phyloP scores from a whole-genome alignment of 371 early-diverging fungal genomes.

The Funneliformis caledonium region DNA sequence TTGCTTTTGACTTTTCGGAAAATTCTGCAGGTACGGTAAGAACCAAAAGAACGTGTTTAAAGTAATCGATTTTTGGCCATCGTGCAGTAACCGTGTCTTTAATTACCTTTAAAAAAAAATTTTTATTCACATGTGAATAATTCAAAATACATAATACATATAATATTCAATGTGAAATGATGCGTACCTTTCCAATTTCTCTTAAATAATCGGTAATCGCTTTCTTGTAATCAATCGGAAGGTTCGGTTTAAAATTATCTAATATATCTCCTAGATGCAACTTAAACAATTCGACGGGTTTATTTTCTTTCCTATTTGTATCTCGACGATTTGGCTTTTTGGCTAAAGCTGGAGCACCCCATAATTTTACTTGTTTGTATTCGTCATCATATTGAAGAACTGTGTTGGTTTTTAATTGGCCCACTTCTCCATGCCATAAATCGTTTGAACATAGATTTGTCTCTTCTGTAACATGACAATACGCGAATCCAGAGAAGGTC shows the following conservation, averaged over 20 bases:
- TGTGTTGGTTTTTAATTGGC: conserved; percentile 17
- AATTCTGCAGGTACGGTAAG: conserved; percentile 9
- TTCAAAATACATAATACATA: too few relatives aligned
- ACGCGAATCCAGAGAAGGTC: conserved; percentile 20
- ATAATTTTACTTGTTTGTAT: neutral
- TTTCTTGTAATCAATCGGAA: neutral
- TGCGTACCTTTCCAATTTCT: conserved; percentile 8
- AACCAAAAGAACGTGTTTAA: neutral
- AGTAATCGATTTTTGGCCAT: conserved; percentile 11
- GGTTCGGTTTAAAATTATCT: neutral
- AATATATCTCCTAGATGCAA: conserved; percentile 13
- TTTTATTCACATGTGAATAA: neutral
- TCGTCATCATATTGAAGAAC: conserved; percentile 18
- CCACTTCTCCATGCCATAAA: conserved; percentile 1
- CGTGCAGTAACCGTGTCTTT: neutral
- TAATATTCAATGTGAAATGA: too few relatives aligned
- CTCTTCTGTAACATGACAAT: neutral
- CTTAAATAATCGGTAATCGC: conserved; percentile 38
- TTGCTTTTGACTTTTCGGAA: neutral
- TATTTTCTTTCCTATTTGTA: neutral
- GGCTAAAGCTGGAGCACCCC: conserved; percentile 20
- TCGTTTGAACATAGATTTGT: neutral
- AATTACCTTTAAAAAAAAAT: neutral
- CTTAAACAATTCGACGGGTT: conserved; percentile 27
- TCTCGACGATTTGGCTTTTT: neutral